Conservation (phyloP, 257 asterid species). For the Linderniella brevidens region DNA sequence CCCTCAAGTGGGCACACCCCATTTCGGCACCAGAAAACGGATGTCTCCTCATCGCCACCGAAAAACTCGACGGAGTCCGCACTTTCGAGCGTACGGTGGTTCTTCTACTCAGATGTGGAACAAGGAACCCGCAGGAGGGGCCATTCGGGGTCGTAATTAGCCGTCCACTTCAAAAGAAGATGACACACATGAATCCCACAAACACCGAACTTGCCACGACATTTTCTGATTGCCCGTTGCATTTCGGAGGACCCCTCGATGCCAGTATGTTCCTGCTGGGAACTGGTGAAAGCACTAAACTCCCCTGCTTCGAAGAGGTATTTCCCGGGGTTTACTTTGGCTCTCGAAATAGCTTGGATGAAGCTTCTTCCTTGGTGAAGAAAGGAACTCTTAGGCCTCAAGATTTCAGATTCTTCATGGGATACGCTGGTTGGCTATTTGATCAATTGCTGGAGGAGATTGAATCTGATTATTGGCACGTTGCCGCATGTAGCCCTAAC, state of each 20-base stretch:
- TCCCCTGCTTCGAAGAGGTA: slow-evolving; percentile 55
- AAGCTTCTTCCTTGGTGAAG: slow-evolving; percentile 54
- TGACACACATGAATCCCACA: slow-evolving; percentile 71
- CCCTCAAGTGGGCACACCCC: slow-evolving; percentile 95
- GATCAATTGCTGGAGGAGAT: slow-evolving; percentile 79
- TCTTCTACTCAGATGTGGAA: slow-evolving; percentile 81
- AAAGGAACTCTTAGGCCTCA: slow-evolving; percentile 50
- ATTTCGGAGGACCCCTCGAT: slow-evolving; percentile 94
- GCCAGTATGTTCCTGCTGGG: slow-evolving; percentile 72
- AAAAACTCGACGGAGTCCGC: slow-evolving; percentile 81
- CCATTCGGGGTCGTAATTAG: slow-evolving; percentile 81
- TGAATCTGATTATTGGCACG: slow-evolving; percentile 66
- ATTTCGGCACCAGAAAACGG: slow-evolving; percentile 90
- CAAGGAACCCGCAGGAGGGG: slow-evolving; percentile 73
- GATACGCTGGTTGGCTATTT: slow-evolving; percentile 91
- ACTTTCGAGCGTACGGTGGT: slow-evolving; percentile 74
- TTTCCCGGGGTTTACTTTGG: slow-evolving; percentile 71
- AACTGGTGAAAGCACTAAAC: slow-evolving; percentile 27
- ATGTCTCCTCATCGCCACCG: slow-evolving; percentile 83
- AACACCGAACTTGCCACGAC: slow-evolving; percentile 65
- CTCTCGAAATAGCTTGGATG: slow-evolving; percentile 63
- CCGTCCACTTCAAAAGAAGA: slow-evolving; percentile 65
- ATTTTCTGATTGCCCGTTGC: slow-evolving; percentile 61
- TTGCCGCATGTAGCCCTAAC: slow-evolving; percentile 78
- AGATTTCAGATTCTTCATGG: slow-evolving; percentile 77